Percentiles rank a stretch among this genome's conserved stretches.
phyloP scores from a whole-genome alignment of 768 basidiomycete genomes.

The Amyloporia xantha region DNA sequence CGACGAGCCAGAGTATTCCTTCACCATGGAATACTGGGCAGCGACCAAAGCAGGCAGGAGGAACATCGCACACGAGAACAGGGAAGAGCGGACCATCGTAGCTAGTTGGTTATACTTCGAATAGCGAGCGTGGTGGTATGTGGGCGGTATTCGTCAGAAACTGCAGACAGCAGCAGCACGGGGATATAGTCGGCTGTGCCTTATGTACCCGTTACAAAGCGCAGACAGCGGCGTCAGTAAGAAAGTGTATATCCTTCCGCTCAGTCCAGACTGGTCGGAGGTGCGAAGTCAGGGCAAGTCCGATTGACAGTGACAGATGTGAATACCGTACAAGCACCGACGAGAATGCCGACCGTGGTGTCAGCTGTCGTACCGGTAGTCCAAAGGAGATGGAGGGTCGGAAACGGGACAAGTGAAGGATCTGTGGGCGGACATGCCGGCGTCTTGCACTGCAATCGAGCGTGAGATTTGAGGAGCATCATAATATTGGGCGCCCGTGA shows the following conservation, averaged over 20 bases:
- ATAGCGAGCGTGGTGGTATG: not conserved
- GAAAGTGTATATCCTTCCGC: too few relatives aligned
- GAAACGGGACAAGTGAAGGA: not conserved
- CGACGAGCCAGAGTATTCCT: constrained; percentile 49
- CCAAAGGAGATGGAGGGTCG: not conserved
- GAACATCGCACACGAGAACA: not conserved
- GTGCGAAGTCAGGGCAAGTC: not conserved
- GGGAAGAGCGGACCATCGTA: not conserved
- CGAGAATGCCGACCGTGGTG: not conserved
- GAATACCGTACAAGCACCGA: not conserved
- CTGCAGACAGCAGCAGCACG: not conserved
- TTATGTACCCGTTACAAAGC: not conserved
- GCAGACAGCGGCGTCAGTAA: not conserved
- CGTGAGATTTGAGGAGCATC: too few relatives aligned
- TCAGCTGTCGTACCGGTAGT: not conserved
- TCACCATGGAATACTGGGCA: constrained; percentile 22
- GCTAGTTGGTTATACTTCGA: not conserved
- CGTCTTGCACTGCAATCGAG: too few relatives aligned
- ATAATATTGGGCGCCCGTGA: too few relatives aligned
- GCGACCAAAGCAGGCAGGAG: constrained; percentile 5
- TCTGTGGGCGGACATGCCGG: too few relatives aligned
- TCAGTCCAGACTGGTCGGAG: not conserved
- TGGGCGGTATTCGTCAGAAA: not conserved
- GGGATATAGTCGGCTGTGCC: not conserved
- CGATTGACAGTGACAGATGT: not conserved